Evolutionary conservation across 106 monocot genomes (phyloP).

Genomic region (Xerophyta viscosa): DNA sequence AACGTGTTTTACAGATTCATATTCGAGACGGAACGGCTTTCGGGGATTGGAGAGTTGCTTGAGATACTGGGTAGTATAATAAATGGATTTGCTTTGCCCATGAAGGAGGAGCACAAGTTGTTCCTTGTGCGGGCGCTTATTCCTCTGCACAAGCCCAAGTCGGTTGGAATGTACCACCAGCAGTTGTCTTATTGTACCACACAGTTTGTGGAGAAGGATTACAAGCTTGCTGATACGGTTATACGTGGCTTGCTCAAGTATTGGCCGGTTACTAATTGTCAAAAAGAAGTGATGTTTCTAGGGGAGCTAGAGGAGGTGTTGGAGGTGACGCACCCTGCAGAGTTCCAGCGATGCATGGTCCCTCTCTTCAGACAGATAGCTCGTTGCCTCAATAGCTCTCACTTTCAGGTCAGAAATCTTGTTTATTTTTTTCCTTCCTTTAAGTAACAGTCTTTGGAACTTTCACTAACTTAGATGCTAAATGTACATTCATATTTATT

Average conservation of each 20-base stretch:
- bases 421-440: too few relatives aligned
- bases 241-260: conserved; percentile 41
- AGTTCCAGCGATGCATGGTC: conserved; percentile 55
- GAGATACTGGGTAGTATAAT: conserved; percentile 53
- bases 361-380: conserved; percentile 39
- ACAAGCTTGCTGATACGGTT: conserved; percentile 45
- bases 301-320: conserved; percentile 53
- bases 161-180: conserved; percentile 31
- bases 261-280: conserved; percentile 48
- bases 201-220: conserved; percentile 59
- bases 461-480: too few relatives aligned
- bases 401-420: conserved; percentile 65
- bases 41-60: conserved; percentile 37
- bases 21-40: conserved; percentile 38
- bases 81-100: conserved; percentile 43
- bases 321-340: conserved; percentile 32
- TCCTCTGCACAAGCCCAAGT: conserved; percentile 45
- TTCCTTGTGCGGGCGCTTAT: conserved; percentile 39
- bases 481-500: too few relatives aligned
- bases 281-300: conserved; percentile 44
- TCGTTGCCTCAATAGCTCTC: conserved; percentile 58
- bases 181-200: conserved; percentile 41
- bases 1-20: conserved; percentile 48
- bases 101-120: conserved; percentile 64
- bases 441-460: too few relatives aligned